Evolutionary conservation across 768 basidiomycete genomes (phyloP), one percentile per base, ranked within the genome.

Genomic region (Pisolithus albus): DNA sequence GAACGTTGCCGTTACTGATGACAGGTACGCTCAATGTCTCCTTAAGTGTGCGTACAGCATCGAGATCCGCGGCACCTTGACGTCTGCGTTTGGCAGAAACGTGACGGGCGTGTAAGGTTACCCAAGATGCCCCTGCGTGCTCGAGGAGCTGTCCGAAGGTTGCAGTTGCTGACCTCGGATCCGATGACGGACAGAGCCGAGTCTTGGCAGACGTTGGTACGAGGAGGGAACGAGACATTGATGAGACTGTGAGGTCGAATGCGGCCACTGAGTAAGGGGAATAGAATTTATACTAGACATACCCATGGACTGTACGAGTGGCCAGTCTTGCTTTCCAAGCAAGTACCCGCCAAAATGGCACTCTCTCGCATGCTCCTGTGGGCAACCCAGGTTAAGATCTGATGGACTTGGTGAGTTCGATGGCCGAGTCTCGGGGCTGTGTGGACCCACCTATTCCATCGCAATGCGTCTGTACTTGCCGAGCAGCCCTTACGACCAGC

Each of bases 331-430:
- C 59, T 82, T 80, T 19, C 75, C 76, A 13, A 89, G 74, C n/a
- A 91, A 72, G 61, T 89, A 91, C 16, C 82, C 86, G 3, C 88
- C 88, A 59, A 76, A 86, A 58, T 84, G 86, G 9, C 74, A 80
- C 38, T 83, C 77, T 36, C 74, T 72, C 11, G 88, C 86, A 23
- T 76, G 72, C 48, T 83, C 79, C 58, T 86, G 86, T 21, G 88
- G 88, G 63, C 88, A 91, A 15, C 88, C 88, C 10, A 90, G 75
- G 64, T 91, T 91, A 48, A 90, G 62, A 70, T 90, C 88, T 91
- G 56, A 28, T 32, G 23, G 23, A 15, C 54, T 64, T 59, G 40
- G 56, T 42, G 28, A 15, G 54, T 64, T 60, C 41, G 11, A 55
- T 40, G 26, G 15, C 16, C 26, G n/a, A 36, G 41, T 46, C 32